Conservation (phyloP, 2,329 filamentous ascomycete genomes). For the Epichloe glyceriae region DNA sequence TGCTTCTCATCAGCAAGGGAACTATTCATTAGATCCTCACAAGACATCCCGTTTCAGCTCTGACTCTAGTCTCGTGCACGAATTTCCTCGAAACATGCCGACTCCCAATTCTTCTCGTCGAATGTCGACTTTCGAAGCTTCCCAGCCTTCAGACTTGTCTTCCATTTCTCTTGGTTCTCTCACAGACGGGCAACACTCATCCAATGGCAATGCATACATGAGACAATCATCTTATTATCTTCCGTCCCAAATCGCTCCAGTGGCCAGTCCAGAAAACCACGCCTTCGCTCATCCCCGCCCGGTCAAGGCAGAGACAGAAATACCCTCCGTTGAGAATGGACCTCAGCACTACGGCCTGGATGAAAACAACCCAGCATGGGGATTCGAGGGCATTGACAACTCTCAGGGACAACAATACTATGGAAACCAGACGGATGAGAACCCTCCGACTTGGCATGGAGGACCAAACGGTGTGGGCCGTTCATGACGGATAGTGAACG, state of each 20-base stretch:
- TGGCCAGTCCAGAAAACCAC: slow-evolving; percentile 8
- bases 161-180: slow-evolving; percentile 5
- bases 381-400: slow-evolving; percentile 9
- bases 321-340: slow-evolving; percentile 6
- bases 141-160: slow-evolving; percentile 9
- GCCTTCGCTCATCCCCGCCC: slow-evolving; percentile 10
- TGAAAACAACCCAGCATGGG: slow-evolving; percentile 7
- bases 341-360: slow-evolving; percentile 10
- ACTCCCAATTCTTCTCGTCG: slow-evolving; percentile 9
- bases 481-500: neutral
- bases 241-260: slow-evolving; percentile 6
- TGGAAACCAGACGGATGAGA: slow-evolving; percentile 1
- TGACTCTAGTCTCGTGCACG: slow-evolving; percentile 9
- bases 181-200: slow-evolving; percentile 7
- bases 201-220: slow-evolving; percentile 1
- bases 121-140: slow-evolving; percentile 11
- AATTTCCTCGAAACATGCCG: slow-evolving; percentile 15
- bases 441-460: slow-evolving; percentile 3
- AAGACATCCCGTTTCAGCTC: slow-evolving; percentile 8
- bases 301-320: slow-evolving; percentile 10
- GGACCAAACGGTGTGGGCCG: slow-evolving; percentile 4
- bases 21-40: slow-evolving; percentile 12
- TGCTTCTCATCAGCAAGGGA: slow-evolving; percentile 5
- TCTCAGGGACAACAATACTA: slow-evolving; percentile 9
- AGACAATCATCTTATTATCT: slow-evolving; percentile 10